Evolutionary conservation across 164 flowering plant species (phyloP), one percentile per base, ranked within the genome.

Genomic region (Cinnamomum micranthum): DNA sequence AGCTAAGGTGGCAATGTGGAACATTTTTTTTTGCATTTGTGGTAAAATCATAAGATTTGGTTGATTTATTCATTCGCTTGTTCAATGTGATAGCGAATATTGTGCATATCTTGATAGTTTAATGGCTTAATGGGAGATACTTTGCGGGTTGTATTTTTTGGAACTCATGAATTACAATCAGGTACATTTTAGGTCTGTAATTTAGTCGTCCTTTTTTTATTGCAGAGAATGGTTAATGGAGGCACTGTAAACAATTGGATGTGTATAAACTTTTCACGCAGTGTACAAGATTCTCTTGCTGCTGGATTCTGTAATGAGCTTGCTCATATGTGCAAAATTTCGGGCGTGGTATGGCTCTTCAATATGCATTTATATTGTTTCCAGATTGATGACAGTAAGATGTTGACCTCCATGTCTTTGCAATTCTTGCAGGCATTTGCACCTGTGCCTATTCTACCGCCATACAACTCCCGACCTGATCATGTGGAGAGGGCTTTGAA

Each of bases 191-290:
- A 35, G 47, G 47, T 35, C 47, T 35, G 47, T 35, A 35, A 35
- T 41, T 41, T 41, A 6, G 47, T 41, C 9, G 47, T 41, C 47
- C 9, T 41, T 9, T 24, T 31, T 41, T 41, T 41, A 41, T 41
- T 55, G 60, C n/a, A 55, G 60, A 55, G n/a, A 55, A 55, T 17
- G 60, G 60, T 55, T 14, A 87, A 93, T 85, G 97, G 99, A 2
- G 97, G 99, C 7, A 90, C 86, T 1, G 97, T 95, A 5, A 88
- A 84, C 78, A 79, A 81, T 70, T 93, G 99, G 99, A 86, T 88
- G 41, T 95, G 97, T 80, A 85, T 93, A 0, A 95, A 91, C 76
- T 95, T 95, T 69, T 87, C 98, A 1, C 87, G 93, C 27, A 80
- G 63, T 69, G 92, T 92, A 22, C 97, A 91, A 86, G 96, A 93